These are phyloP conservation scores for Diphasiastrum complanatum DNA, from an alignment of 83 land plant genomes.

Conservation along the genomic window DNA sequence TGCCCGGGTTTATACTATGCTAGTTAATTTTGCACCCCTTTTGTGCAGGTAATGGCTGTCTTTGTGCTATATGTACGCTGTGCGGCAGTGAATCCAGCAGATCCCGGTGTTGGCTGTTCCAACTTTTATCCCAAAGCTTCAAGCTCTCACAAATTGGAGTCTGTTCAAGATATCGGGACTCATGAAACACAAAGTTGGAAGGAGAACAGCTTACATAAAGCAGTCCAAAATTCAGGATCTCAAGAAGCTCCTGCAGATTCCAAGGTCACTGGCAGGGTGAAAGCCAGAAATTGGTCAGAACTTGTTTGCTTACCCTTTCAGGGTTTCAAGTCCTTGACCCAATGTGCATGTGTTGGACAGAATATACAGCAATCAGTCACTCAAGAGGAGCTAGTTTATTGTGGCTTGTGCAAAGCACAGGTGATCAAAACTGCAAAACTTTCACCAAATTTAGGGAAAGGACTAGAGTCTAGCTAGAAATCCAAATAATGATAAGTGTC, in stretches of 20 bases:
- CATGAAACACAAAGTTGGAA: too few relatives aligned
- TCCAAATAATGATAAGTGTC: too few relatives aligned
- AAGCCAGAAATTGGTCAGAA: too few relatives aligned
- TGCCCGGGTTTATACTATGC: too few relatives aligned
- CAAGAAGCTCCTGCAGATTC: too few relatives aligned
- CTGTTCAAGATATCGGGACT: too few relatives aligned
- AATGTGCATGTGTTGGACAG: slow-evolving; percentile 12
- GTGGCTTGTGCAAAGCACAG: slow-evolving; percentile 90
- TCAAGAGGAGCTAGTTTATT: slow-evolving; percentile 83
- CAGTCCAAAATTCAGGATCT: too few relatives aligned
- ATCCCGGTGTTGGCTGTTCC: slow-evolving; percentile 66
- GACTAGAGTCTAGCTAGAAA: too few relatives aligned
- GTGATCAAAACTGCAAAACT: slow-evolving; percentile 20
- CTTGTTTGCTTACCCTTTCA: slow-evolving; percentile 32
- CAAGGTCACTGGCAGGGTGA: too few relatives aligned
- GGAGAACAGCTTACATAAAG: too few relatives aligned
- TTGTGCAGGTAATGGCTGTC: slow-evolving; percentile 48
- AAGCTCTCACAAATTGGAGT: not conserved
- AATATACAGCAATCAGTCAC: slow-evolving; percentile 39
- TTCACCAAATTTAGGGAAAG: too few relatives aligned
- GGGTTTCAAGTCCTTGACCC: slow-evolving; percentile 14
- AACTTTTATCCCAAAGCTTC: slow-evolving; percentile 43
- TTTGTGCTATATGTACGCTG: slow-evolving; percentile 75
- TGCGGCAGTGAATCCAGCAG: slow-evolving; percentile 83
- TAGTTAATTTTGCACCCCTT: too few relatives aligned